These are phyloP conservation scores for Rosa persica DNA, from an alignment of 306 rosid genomes.

Conservation along the genomic window DNA sequence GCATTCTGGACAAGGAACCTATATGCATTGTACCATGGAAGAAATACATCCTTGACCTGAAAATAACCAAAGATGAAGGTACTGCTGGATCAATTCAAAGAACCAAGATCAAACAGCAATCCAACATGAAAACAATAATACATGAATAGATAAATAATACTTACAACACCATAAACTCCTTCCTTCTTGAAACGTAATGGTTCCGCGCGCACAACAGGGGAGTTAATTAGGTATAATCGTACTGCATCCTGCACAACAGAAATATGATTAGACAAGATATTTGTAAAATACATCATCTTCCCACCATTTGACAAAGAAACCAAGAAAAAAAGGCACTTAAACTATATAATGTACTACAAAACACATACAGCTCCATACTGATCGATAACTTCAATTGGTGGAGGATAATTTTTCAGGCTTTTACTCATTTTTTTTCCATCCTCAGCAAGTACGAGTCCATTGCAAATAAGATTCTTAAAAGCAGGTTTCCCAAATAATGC, in stretches of 20 bases:
- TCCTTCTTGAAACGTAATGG: slow-evolving; percentile 89
- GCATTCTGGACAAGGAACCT: slow-evolving; percentile 95
- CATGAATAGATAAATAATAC: slow-evolving; percentile 31
- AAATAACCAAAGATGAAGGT: background rate
- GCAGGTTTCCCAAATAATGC: slow-evolving; percentile 94
- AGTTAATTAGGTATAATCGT: slow-evolving; percentile 82
- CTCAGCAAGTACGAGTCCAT: slow-evolving; percentile 95
- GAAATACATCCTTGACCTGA: slow-evolving; percentile 93
- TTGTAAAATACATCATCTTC: slow-evolving; percentile 15
- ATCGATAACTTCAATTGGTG: slow-evolving; percentile 83
- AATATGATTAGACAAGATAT: slow-evolving; percentile 2
- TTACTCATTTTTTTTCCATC: slow-evolving; percentile 99
- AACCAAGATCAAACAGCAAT: background rate
- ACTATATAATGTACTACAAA: background rate
- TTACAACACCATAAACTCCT: slow-evolving; percentile 97
- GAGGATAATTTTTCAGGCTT: slow-evolving; percentile 89
- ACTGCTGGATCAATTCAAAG: background rate
- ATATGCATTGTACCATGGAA: slow-evolving; percentile 97
- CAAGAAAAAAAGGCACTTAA: background rate
- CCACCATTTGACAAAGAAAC: slow-evolving; percentile 16
- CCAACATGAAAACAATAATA: background rate
- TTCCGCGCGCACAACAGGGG: slow-evolving; percentile 98
- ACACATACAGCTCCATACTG: slow-evolving; percentile 83
- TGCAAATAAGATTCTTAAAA: slow-evolving; percentile 91
- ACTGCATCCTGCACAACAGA: slow-evolving; percentile 72